phyloP scores from a whole-genome alignment of 495 filamentous ascomycete genomes.

The Sporormia fimetaria region DNA sequence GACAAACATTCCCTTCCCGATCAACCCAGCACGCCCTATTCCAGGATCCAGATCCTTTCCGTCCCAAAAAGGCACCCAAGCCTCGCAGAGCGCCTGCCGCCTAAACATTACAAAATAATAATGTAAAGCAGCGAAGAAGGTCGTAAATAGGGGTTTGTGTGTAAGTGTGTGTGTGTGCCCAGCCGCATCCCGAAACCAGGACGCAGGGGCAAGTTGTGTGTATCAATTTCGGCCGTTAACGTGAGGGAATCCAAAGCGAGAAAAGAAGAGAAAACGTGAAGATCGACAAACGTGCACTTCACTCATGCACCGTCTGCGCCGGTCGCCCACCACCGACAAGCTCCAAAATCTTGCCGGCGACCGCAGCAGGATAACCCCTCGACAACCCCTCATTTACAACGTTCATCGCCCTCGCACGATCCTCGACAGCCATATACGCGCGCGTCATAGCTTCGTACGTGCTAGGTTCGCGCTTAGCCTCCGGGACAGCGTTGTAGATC shows the following conservation, averaged over 20 bases:
- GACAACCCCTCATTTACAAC: conserved; percentile 86
- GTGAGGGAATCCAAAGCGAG: not conserved
- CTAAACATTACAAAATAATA: no score
- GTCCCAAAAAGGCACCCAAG: no score
- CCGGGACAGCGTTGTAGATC: conserved; percentile 64
- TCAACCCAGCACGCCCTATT: no score
- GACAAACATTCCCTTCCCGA: no score
- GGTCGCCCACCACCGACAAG: conserved; percentile 56
- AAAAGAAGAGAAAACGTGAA: not conserved
- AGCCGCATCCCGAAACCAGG: no score
- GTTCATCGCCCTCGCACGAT: conserved; percentile 56
- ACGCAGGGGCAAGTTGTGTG: no score
- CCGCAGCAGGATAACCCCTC: conserved; percentile 81
- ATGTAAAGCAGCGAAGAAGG: no score
- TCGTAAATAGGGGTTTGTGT: no score
- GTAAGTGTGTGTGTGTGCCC: no score
- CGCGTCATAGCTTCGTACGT: conserved; percentile 99
- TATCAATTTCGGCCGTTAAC: no score
- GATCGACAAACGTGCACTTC: not conserved
- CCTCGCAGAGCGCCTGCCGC: no score
- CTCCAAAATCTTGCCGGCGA: conserved; percentile 83
- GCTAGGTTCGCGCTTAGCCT: conserved; percentile 76
- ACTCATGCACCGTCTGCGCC: conserved; percentile 1
- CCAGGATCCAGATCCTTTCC: no score
- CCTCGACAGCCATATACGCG: conserved; percentile 74